Evolutionary conservation across 2,329 filamentous ascomycete species (phyloP).

Genomic region (Monilinia laxa): DNA sequence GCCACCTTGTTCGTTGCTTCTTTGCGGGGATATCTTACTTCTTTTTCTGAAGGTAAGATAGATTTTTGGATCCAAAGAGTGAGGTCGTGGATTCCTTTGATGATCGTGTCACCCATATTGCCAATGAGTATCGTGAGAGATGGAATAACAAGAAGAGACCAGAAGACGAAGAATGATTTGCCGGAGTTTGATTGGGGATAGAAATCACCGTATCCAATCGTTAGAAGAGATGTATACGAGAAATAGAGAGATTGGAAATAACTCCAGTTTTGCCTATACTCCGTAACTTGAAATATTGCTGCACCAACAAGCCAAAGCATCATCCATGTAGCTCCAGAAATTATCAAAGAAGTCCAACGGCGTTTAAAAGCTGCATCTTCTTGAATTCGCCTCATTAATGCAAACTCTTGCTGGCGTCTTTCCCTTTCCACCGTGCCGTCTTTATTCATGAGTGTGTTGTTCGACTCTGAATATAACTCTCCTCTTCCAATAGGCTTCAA

Average conservation of each 20-base stretch:
- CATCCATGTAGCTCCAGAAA: constrained; percentile 67
- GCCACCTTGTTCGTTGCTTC: constrained; percentile 46
- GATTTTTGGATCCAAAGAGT: constrained; percentile 58
- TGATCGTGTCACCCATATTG: constrained; percentile 80
- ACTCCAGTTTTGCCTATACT: constrained; percentile 56
- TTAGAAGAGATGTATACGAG: constrained; percentile 77
- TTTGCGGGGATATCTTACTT: constrained; percentile 49
- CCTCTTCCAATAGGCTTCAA: constrained; percentile 46
- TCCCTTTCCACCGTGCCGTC: constrained; percentile 49
- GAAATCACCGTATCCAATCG: constrained; percentile 83
- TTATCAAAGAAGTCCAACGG: constrained; percentile 69
- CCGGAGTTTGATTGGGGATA: constrained; percentile 75
- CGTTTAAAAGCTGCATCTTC: constrained; percentile 61
- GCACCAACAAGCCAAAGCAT: constrained; percentile 81
- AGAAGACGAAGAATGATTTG: constrained; percentile 88
- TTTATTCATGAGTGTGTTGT: background rate
- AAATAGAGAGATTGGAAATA: constrained; percentile 88
- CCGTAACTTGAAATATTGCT: constrained; percentile 62
- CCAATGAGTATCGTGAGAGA: constrained; percentile 85
- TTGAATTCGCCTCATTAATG: constrained; percentile 81
- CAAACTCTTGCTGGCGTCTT: constrained; percentile 68
- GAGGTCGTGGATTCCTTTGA: constrained; percentile 58
- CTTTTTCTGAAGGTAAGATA: constrained; percentile 58
- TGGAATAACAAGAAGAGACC: constrained; percentile 81
- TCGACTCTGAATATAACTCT: constrained; percentile 1